phyloP scores from a whole-genome alignment of 78 protist species.

The Dictyostelium firmibasis region DNA sequence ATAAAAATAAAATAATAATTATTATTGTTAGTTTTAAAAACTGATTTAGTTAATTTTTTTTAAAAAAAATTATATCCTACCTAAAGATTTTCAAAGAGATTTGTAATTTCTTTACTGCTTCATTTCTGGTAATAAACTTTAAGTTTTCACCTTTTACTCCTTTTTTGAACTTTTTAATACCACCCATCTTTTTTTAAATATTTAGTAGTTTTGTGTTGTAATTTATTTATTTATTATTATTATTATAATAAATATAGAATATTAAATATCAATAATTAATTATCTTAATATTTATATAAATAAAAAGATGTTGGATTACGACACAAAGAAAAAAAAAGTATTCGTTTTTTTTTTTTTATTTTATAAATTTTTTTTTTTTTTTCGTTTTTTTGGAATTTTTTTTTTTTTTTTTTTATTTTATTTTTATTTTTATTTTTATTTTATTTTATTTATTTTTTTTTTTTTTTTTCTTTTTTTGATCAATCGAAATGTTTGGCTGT shows the following conservation, averaged over 20 bases:
- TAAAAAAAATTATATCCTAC: neutral
- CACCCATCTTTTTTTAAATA: slow-evolving; percentile 38
- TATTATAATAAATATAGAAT: neutral
- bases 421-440: no score
- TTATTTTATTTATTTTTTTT: no score
- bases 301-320: no score
- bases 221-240: no score
- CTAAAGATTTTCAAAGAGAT: slow-evolving; percentile 90
- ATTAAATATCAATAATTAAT: neutral
- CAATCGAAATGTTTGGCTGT: no score
- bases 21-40: no score
- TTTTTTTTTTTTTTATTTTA: no score
- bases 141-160: slow-evolving; percentile 68
- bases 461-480: no score
- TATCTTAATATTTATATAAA: neutral
- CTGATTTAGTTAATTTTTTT: no score
- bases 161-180: slow-evolving; percentile 66
- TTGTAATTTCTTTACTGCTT: slow-evolving; percentile 90
- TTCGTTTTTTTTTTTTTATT: neutral
- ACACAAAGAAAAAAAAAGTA: neutral
- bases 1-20: neutral
- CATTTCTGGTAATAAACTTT: slow-evolving; percentile 87
- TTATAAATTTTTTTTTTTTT: no score
- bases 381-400: no score
- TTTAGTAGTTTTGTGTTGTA: neutral